Conservation (phyloP, 2,329 filamentous ascomycete genomes). For the Cladosporium sp. region DNA sequence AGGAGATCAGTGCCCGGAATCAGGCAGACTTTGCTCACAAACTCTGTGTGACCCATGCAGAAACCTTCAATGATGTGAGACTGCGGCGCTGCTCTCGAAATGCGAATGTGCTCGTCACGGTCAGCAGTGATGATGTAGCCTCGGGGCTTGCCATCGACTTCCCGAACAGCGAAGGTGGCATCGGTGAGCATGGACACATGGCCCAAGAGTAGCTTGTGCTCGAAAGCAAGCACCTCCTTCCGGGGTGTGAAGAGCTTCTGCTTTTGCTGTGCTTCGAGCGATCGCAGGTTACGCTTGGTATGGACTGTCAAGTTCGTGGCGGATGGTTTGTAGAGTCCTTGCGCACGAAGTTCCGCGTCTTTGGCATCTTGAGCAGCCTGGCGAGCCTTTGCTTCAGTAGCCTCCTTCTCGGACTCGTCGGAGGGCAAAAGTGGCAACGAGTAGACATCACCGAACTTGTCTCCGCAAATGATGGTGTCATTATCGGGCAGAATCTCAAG, state of each 20-base stretch:
- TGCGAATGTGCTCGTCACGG: conserved; percentile 78
- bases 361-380: conserved; percentile 18
- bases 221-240: conserved; percentile 55
- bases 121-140: conserved; percentile 64
- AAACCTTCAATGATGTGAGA: conserved; percentile 83
- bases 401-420: conserved; percentile 23
- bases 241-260: conserved; percentile 39
- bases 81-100: conserved; percentile 77
- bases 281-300: conserved; percentile 55
- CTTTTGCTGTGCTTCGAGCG: conserved; percentile 54
- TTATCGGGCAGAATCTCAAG: conserved; percentile 66
- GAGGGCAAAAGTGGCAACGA: conserved; percentile 65
- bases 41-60: conserved; percentile 83
- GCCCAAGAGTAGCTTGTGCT: conserved; percentile 74
- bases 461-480: conserved; percentile 71
- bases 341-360: conserved; percentile 22
- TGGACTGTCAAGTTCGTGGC: conserved; percentile 59
- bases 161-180: conserved; percentile 53
- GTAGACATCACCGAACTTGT: conserved; percentile 98
- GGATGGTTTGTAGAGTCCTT: conserved; percentile 42
- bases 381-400: conserved; percentile 28
- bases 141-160: conserved; percentile 43
- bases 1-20: conserved; percentile 58
- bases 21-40: conserved; percentile 72
- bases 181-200: conserved; percentile 95